Percentiles rank a stretch among this genome's conserved stretches.
Conservation (phyloP, 495 filamentous ascomycete species). For the Stereocaulon alpinum region DNA sequence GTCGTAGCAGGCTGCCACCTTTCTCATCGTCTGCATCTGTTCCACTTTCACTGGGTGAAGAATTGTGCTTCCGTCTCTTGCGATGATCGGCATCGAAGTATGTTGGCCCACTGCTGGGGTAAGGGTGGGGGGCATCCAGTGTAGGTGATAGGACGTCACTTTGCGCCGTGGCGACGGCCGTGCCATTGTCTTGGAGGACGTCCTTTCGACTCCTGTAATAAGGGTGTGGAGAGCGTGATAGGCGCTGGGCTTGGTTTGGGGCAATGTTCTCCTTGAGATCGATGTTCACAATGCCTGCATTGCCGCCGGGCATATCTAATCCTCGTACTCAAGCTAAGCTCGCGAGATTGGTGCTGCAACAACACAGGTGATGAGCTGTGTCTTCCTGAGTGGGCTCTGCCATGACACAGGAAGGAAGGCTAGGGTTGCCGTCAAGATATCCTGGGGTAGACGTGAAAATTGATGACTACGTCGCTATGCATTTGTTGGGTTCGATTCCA, state of each 20-base stretch:
- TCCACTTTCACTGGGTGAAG: constrained; percentile 69
- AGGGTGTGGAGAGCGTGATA: constrained; percentile 66
- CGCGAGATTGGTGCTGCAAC: no score
- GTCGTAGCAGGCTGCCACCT: constrained; percentile 57
- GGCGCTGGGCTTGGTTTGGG: constrained; percentile 2
- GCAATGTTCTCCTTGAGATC: neutral
- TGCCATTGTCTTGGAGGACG: constrained; percentile 11
- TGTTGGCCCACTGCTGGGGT: constrained; percentile 12
- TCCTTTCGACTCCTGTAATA: constrained; percentile 43
- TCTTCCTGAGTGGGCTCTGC: neutral
- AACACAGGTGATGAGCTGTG: no score
- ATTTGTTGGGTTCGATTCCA: no score
- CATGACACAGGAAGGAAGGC: neutral
- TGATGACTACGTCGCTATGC: no score
- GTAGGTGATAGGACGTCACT: neutral
- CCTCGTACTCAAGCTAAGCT: neutral
- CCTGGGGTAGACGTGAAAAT: no score
- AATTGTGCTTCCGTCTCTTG: constrained; percentile 33
- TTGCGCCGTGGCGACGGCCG: neutral
- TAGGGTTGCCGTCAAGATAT: no score
- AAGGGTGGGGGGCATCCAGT: neutral
- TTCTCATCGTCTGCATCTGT: constrained; percentile 87
- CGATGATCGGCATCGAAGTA: constrained; percentile 21
- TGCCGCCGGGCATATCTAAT: constrained; percentile 3
- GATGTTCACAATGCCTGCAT: constrained; percentile 1